Base-by-base conservation (phyloP, 352 stramenopile genomes). In the Globisporangium cederbergense region DNA sequence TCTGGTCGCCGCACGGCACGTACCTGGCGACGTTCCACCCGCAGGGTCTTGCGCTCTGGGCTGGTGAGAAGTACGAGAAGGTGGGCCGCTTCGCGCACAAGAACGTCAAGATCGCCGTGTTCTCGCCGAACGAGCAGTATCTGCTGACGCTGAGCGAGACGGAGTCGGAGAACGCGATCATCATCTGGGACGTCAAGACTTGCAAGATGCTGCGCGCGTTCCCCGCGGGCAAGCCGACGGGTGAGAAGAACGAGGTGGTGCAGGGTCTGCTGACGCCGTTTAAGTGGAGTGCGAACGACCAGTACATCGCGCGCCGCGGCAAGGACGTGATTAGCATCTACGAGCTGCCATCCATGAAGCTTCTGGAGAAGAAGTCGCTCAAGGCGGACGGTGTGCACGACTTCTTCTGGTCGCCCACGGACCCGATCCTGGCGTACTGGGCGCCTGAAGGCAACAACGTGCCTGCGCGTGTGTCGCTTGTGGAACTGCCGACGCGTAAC, bases 1-100 rank as follows among this genome's bases (percentile, higher is more conserved):
- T 98, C 69, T 99, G 98, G 98, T 98, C 86, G 59, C 96, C 97
- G 7, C 91, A 98, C 55, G 98, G 98, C 59, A 97, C 84, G 60
- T 99, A 99, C 76, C 81, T 99, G 51, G 93, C 95, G 22, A 99
- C 98, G n/a, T 98, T 99, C 62, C 97, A 99, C 68, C 83, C 83
- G 22, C 96, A 97, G 64, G 98, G 98, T 58, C 95, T 99, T 47
- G 98, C 98, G 58, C 79, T 99, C 34, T 99, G 98, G 98, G 97
- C 94, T 38, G 97, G 96, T 43, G 82, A 95, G 59, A 93, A 96
- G 60, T 99, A 98, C 76, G 90, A 99, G 66, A 99, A 99, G 75
- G 75, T 98, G n/a, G 94, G 82, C n/a, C 87, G 97, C 20, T 99
- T 99, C 70, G 86, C 95, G 38, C 96, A 98, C 75, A 87, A 90